Conservation (phyloP, 179 eudicot species). For the Pouteria campechiana region DNA sequence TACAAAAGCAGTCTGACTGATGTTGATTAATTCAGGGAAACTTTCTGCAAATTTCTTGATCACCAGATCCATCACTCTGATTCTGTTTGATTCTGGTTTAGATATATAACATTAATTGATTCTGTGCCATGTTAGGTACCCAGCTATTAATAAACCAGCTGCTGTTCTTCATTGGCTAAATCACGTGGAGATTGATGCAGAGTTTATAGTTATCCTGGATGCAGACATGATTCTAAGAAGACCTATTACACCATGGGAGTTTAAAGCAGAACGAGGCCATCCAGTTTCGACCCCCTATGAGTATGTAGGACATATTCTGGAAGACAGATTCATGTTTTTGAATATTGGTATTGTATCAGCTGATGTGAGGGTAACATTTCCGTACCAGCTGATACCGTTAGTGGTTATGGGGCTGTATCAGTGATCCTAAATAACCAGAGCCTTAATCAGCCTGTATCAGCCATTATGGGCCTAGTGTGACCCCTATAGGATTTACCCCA, state of each 20-base stretch:
- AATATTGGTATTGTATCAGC: background rate
- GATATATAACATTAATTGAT: background rate
- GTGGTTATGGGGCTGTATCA: too few relatives aligned
- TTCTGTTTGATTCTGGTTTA: too few relatives aligned
- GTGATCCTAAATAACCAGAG: too few relatives aligned
- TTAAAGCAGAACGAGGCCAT: slow-evolving; percentile 62
- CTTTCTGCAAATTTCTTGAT: too few relatives aligned
- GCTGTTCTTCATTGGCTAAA: slow-evolving; percentile 86
- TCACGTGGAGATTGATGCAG: slow-evolving; percentile 78
- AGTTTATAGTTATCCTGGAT: slow-evolving; percentile 73
- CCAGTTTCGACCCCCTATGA: slow-evolving; percentile 95
- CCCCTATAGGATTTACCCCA: too few relatives aligned
- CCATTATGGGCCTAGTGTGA: too few relatives aligned
- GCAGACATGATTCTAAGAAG: slow-evolving; percentile 98
- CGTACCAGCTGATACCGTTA: too few relatives aligned
- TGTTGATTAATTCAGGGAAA: too few relatives aligned
- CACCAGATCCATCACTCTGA: too few relatives aligned
- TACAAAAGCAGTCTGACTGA: too few relatives aligned
- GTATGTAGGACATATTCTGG: slow-evolving; percentile 22
- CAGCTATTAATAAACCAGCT: slow-evolving; percentile 97
- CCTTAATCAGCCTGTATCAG: too few relatives aligned
- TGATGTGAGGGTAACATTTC: too few relatives aligned
- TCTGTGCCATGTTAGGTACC: slow-evolving; percentile 47
- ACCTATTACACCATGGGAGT: slow-evolving; percentile 94
- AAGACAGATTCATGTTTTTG: background rate